Base-by-base conservation (phyloP, 306 rosid genomes). In the Chamaecrista fasciculata region DNA sequence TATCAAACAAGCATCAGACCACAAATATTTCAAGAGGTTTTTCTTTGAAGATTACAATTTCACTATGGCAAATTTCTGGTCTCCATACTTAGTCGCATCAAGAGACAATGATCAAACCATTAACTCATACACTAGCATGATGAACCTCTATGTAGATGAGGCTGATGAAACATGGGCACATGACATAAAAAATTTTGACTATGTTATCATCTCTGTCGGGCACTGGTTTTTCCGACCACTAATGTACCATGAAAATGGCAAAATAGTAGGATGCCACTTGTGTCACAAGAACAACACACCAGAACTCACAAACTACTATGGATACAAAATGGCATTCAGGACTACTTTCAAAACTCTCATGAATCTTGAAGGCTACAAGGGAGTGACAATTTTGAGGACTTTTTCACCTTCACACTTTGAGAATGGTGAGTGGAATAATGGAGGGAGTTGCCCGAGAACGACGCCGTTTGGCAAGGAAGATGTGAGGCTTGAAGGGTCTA, bases 381-480 rank as follows among this genome's bases (percentile, higher is more conserved):
- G 97, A 16, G 73, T 83, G 36, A 95, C 99, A 31, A 74, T 85
- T 74, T 20, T 95, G 44, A 87, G 99, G 84, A 91, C 99, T 4
- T 85, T 91, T 65, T 91, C 97, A 7, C 97, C 99, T 0, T 23
- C 96, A 0, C 99, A 95, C 73, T 95, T 91, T 12, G 99, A 95
- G 75, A 74, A 87, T 68, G 97, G 99, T 10, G 85, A 75, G 24
- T 95, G 97, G 96, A 78, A 95, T 64, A 82, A 78, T 47, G 99
- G 97, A 61, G 99, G 99, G 62, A 87, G 61, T 12, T 95, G 99
- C 72, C 78, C 1, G 37, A 87, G 99, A 80, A 84, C 73, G 14
- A 81, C 8, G 75, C 99, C 99, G 12, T 85, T 76, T 53, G 25
- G 62, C 28, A 81, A 83, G 61, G 88, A 78, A 11, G 90, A 86